A percentile compares a stretch with the other conserved stretches of the same genome.
phyloP scores from a whole-genome alignment of 176 grass and related monocot genomes.

The Raddia guianensis region DNA sequence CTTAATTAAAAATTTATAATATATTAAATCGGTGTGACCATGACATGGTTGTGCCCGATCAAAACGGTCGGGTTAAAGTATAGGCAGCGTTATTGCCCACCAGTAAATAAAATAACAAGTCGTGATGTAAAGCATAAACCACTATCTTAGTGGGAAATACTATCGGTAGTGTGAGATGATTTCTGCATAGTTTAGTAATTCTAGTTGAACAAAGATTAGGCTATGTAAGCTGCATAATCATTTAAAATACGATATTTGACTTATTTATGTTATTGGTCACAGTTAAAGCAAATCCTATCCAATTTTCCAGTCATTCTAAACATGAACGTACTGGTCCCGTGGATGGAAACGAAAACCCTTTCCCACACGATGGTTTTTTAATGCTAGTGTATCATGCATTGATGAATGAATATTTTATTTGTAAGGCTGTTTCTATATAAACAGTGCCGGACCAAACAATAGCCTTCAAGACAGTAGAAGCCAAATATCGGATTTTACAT shows the following conservation, averaged over 20 bases:
- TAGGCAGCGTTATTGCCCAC: conserved; percentile 30
- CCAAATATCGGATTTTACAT: background rate
- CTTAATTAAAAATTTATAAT: background rate
- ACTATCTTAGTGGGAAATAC: conserved; percentile 52
- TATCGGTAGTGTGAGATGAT: conserved; percentile 45
- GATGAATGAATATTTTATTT: background rate
- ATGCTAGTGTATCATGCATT: background rate
- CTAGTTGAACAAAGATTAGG: background rate
- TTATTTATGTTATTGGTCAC: conserved; percentile 36
- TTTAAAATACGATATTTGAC: background rate
- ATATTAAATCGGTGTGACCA: conserved; percentile 13
- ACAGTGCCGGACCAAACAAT: conserved; percentile 28
- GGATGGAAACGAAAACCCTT: background rate
- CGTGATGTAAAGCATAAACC: conserved; percentile 12
- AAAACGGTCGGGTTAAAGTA: conserved; percentile 34
- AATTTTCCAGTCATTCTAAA: conserved; percentile 22
- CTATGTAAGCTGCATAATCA: background rate
- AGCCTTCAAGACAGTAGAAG: conserved; percentile 33
- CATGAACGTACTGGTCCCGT: conserved; percentile 23
- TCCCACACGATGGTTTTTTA: conserved; percentile 8
- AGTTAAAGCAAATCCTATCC: conserved; percentile 20
- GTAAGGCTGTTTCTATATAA: conserved; percentile 46
- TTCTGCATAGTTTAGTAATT: conserved; percentile 45
- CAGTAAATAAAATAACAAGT: conserved; percentile 38
- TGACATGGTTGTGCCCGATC: conserved; percentile 38